Conservation (phyloP, 2,329 filamentous ascomycete genomes). For the Corniculantispora saksenae region DNA sequence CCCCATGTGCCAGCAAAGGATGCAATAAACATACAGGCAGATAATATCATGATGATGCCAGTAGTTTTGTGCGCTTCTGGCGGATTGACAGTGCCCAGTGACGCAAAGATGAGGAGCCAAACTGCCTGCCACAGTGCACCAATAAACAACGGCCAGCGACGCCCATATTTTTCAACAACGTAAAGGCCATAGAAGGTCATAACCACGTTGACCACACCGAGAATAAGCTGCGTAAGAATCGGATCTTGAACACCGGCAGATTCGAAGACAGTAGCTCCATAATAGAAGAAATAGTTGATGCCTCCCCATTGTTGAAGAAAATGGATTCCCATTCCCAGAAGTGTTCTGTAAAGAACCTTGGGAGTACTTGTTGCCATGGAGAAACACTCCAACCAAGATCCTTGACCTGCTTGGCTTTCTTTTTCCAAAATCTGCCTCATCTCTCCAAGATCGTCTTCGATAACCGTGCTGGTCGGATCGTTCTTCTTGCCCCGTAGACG, state of each 20-base stretch:
- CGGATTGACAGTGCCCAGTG: conserved; percentile 50
- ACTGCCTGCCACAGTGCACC: conserved; percentile 68
- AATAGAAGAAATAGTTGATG: conserved; percentile 64
- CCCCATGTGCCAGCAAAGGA: conserved; percentile 72
- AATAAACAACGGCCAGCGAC: conserved; percentile 66
- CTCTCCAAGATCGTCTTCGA: conserved; percentile 55
- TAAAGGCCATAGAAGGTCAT: conserved; percentile 68
- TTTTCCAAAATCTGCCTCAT: conserved; percentile 51
- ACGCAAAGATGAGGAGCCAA: conserved; percentile 66
- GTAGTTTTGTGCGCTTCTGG: conserved; percentile 46
- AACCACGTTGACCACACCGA: conserved; percentile 67
- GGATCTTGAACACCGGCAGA: conserved; percentile 67
- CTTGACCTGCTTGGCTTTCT: conserved; percentile 45
- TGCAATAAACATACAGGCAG: conserved; percentile 73
- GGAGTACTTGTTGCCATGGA: conserved; percentile 52
- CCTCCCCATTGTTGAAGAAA: conserved; percentile 69
- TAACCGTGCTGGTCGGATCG: conserved; percentile 43
- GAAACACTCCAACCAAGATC: conserved; percentile 62
- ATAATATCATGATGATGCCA: conserved; percentile 70
- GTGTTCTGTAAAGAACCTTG: conserved; percentile 63
- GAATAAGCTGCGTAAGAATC: conserved; percentile 68
- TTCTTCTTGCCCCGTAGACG: conserved; percentile 54
- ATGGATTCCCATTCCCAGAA: conserved; percentile 64
- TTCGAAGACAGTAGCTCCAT: conserved; percentile 67
- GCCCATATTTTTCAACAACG: conserved; percentile 67